Base-by-base conservation (phyloP, 164 flowering plant species). In the Euptelea pleiosperma region DNA sequence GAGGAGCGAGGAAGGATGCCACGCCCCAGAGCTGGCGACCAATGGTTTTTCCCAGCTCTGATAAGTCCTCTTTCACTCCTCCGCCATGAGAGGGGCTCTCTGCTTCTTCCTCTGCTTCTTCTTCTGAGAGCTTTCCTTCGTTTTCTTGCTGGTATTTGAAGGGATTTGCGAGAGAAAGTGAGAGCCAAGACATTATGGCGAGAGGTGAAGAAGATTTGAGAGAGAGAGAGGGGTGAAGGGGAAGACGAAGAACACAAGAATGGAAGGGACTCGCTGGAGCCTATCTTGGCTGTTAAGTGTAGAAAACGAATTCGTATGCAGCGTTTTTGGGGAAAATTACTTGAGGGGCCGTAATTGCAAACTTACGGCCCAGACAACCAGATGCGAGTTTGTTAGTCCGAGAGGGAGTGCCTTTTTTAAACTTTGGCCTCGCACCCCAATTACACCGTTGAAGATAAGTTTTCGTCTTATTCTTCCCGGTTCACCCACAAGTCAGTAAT, bases 1-100 rank as follows among this genome's bases (percentile, higher is more conserved):
- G 83, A 0, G 85, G 87, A 28, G 86, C 82, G 8, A 81, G 74
- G 51, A 82, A 81, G 52, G 75, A 66, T n/a, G 91, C 87, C 22
- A 82, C 84, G 21, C 86, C 87, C 54, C 83, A 76, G 15, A 85
- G 58, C 33, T 82, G 83, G 21, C 77, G 81, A 61, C 76, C 67
- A 60, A 83, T 65, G 14, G 79, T 62, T 31, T 79, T 65, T 34
- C 78, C 67, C 52, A 82, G 44, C 36, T 64, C 74, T 11, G 87
- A 74, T 31, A 81, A 54, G 50, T 77, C 84, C 10, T 82, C 82
- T 42, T 68, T 74, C 3, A 80, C 77, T 26, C 78, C 69, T 8
- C n/a, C 62, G 26, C 36, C 50, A 4, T 15, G 42, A 10, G 64
- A 36, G 16, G 62, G 40, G 19, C 19, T 28, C 41, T 58, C 56